phyloP scores from a whole-genome alignment of 2,329 filamentous ascomycete genomes.

The Aspergillus sp. region DNA sequence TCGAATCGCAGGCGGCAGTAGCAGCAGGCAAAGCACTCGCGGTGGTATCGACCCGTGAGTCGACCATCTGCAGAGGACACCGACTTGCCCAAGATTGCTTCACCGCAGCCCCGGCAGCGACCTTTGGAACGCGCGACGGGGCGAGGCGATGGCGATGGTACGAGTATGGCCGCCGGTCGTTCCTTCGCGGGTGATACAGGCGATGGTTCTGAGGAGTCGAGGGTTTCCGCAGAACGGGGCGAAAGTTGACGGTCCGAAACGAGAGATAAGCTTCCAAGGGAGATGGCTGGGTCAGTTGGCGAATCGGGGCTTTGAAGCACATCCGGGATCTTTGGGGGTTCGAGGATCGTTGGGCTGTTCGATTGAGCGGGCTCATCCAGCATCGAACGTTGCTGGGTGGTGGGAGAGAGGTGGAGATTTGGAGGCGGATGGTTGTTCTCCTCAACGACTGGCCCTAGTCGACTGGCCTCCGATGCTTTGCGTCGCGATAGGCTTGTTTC shows the following conservation, averaged over 20 bases:
- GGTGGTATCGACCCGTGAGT: conserved; percentile 88
- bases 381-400: background rate
- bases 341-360: conserved; percentile 17
- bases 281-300: conserved; percentile 41
- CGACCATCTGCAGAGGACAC: conserved; percentile 89
- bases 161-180: conserved; percentile 20
- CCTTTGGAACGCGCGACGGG: conserved; percentile 51
- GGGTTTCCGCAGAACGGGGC: background rate
- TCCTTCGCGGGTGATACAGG: conserved; percentile 11
- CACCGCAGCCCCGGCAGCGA: conserved; percentile 72
- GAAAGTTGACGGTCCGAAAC: conserved; percentile 7
- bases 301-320: conserved; percentile 36
- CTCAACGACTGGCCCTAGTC: conserved; percentile 48
- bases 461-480: conserved; percentile 27
- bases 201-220: background rate
- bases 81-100: conserved; percentile 78
- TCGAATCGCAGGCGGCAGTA: conserved; percentile 74
- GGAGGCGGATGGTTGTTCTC: conserved; percentile 39
- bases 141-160: conserved; percentile 33
- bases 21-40: conserved; percentile 84
- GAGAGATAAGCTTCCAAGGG: conserved; percentile 33
- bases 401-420: background rate
- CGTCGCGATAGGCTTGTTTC: conserved; percentile 23
- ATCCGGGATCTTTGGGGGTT: conserved; percentile 24
- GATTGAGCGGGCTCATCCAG: conserved; percentile 9